Evolutionary conservation across 2,329 filamentous ascomycete genomes (phyloP).

Genomic region (Claviceps sp.): DNA sequence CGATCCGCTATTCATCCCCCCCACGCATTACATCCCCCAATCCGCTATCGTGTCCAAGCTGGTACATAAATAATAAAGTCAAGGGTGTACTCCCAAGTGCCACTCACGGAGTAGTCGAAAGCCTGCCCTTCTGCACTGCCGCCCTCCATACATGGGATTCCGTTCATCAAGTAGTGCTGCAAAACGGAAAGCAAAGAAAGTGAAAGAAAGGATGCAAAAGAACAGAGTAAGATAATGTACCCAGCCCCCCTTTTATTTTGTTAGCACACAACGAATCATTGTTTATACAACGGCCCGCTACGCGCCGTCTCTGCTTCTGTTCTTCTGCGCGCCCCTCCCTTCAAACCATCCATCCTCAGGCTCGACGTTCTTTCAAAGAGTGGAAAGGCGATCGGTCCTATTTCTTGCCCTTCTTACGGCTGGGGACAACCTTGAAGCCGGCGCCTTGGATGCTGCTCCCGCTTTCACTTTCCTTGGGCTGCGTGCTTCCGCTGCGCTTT

Average conservation of each 20-base stretch:
- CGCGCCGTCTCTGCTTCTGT: neutral
- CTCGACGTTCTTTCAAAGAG: conserved; percentile 6
- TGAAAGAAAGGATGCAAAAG: neutral
- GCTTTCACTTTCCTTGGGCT: conserved; percentile 29
- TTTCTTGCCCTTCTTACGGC: conserved; percentile 86
- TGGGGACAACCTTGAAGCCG: conserved; percentile 79
- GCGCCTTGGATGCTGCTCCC: conserved; percentile 30
- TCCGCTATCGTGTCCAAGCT: neutral
- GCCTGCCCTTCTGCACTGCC: no score
- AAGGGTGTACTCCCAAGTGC: no score
- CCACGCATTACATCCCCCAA: neutral
- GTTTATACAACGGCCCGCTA: no score
- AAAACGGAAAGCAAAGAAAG: neutral
- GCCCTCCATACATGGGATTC: no score
- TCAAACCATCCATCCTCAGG: neutral
- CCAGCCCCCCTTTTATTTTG: no score
- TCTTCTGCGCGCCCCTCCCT: neutral
- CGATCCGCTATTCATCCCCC: neutral
- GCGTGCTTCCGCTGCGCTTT: conserved; percentile 59
- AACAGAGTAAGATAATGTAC: neutral
- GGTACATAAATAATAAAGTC: neutral
- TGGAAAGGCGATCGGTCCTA: conserved; percentile 19
- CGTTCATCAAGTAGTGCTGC: no score
- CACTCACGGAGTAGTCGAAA: no score
- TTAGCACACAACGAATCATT: no score